Conservation (phyloP, 257 asterid species). For the Solanum habrochaites region DNA sequence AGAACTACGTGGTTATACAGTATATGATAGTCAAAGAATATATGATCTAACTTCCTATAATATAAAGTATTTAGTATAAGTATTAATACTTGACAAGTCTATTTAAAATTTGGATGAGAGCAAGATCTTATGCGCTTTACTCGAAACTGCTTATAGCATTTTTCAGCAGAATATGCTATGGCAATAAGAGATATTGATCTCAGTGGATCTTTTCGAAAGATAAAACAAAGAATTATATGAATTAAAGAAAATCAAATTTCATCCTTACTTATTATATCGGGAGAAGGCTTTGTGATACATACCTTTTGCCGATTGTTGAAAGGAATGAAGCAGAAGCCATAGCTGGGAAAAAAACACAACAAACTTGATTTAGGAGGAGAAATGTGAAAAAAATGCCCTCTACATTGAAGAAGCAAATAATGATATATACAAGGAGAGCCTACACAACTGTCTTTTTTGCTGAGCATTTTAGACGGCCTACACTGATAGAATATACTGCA, state of each 20-base stretch:
- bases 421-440: background rate
- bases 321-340: conserved; percentile 19
- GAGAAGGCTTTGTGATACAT: background rate
- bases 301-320: conserved; percentile 21
- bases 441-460: background rate
- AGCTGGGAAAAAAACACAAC: background rate
- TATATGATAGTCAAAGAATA: background rate
- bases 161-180: background rate
- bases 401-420: background rate
- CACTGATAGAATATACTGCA: background rate
- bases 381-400: background rate
- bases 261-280: background rate
- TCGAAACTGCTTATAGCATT: background rate
- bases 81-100: background rate
- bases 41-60: background rate
- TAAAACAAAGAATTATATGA: background rate
- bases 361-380: background rate
- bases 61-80: background rate
- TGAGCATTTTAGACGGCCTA: background rate
- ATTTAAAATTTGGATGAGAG: background rate
- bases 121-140: background rate
- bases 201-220: background rate
- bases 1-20: background rate
- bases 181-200: background rate
- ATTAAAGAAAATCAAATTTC: background rate